Percentiles rank a stretch among this genome's conserved stretches.
Conservation (phyloP, 140 eudicot genomes). For the Artemisia princeps region DNA sequence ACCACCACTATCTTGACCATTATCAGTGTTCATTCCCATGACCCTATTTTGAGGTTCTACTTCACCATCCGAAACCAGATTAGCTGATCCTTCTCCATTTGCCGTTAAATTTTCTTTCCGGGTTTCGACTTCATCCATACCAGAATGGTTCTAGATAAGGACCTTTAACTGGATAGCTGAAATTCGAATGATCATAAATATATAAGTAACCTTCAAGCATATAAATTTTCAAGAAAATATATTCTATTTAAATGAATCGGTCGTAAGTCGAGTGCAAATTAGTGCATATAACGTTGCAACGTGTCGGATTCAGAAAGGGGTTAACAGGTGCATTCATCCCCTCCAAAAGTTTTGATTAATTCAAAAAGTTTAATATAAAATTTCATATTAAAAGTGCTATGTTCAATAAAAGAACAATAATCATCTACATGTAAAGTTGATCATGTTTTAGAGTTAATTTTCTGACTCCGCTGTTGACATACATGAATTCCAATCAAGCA, state of each 20-base stretch:
- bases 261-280: not conserved
- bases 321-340: too few species aligned
- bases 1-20: conserved; percentile 4
- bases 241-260: not conserved
- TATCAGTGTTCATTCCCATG: conserved; percentile 2
- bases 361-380: too few species aligned
- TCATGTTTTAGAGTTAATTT: too few species aligned
- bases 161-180: conserved; percentile 18
- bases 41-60: conserved; percentile 22
- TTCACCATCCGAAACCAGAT: conserved; percentile 23
- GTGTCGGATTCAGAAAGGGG: not conserved
- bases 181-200: conserved; percentile 18
- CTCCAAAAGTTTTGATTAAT: too few species aligned
- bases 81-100: conserved; percentile 22
- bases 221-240: not conserved
- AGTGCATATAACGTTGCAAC: not conserved
- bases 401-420: too few species aligned
- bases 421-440: too few species aligned
- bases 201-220: not conserved
- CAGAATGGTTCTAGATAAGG: conserved; percentile 19
- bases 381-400: too few species aligned
- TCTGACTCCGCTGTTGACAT: too few species aligned
- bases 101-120: conserved; percentile 23
- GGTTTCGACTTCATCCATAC: conserved; percentile 55
- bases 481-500: too few species aligned